Base-by-base conservation (phyloP, 2,329 filamentous ascomycete species). In the Venturia nashicola region DNA sequence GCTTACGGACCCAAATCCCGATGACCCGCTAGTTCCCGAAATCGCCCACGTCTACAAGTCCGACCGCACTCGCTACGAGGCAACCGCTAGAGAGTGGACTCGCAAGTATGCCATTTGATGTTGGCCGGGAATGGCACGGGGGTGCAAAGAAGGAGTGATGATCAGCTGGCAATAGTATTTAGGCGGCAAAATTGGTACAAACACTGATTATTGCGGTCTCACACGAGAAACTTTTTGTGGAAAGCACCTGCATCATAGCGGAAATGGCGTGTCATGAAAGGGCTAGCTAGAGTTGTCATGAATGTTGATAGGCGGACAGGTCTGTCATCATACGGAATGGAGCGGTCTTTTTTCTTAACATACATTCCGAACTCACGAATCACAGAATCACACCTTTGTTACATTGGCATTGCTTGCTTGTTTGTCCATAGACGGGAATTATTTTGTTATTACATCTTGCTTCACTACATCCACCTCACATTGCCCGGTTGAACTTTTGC, bases 1-100 rank as follows among this genome's bases (percentile, higher is more conserved):
- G 94, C 83, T 99, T 77, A 99, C 94, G 74, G 94, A 99, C 81
- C 94, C 94, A 71, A 99, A 99, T 84, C 94, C 94, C 68, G 94
- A 99, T 77, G 94, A 99, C 78, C 94, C 94, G 74, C 87, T 99
- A 70, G 94, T 99, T 67, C 94, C 94, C 68, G 94, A 99, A 82
- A 99, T 99, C 73, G 94, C 94, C 72, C 94, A 99, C 76, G 91
- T 97, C 75, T 99, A 99, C 89, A 99, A 99, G 87, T 97, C 93
- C 69, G 94, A 99, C 79, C 89, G 91, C 71, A 86, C 90, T 72
- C 85, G 91, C 77, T 99, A 99, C 79, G 94, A 99, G 81, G 90
- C 91, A 69, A 97, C 92, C 65, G 94, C 94, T 67, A 84, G 93
- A 71, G 94, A 99, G 81, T 99, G 94, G 94, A 99, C 94, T 72